Conservation (phyloP, 257 asterid genomes). For the Ligustrum vulgare region DNA sequence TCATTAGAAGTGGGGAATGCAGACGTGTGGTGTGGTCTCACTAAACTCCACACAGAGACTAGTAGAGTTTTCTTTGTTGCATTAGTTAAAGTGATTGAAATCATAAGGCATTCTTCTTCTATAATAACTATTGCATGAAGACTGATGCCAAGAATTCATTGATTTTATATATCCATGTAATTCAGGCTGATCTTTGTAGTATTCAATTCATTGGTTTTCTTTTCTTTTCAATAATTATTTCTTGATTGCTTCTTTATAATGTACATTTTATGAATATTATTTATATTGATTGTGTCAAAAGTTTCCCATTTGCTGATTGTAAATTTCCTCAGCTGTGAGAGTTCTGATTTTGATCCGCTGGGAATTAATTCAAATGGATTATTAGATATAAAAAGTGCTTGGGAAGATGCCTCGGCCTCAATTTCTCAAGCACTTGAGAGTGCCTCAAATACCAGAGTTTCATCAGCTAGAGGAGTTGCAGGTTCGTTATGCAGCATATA, state of each 20-base stretch:
- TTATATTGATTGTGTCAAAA: conserved; percentile 7
- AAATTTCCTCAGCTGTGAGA: conserved; percentile 42
- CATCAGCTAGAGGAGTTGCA: conserved; percentile 85
- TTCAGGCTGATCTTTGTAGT: background rate
- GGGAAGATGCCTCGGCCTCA: conserved; percentile 44
- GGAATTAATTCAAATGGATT: conserved; percentile 62
- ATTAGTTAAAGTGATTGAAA: background rate
- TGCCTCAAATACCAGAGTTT: conserved; percentile 62
- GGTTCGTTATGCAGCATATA: conserved; percentile 45
- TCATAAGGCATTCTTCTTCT: background rate
- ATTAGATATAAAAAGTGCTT: conserved; percentile 46
- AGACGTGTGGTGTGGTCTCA: background rate
- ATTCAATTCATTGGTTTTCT: conserved; percentile 10
- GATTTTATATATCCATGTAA: background rate
- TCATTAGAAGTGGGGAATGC: background rate
- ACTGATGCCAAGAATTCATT: background rate
- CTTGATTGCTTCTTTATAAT: background rate
- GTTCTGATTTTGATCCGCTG: conserved; percentile 68
- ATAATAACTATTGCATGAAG: background rate
- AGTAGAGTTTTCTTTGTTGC: background rate
- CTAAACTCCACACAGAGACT: background rate
- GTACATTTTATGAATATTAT: conserved; percentile 5
- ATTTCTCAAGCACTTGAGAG: conserved; percentile 59
- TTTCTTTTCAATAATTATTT: conserved; percentile 4
- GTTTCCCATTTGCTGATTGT: conserved; percentile 20